Evolutionary conservation across 208 protist genomes (phyloP).

Genomic region (Histomonas meleagridis): DNA sequence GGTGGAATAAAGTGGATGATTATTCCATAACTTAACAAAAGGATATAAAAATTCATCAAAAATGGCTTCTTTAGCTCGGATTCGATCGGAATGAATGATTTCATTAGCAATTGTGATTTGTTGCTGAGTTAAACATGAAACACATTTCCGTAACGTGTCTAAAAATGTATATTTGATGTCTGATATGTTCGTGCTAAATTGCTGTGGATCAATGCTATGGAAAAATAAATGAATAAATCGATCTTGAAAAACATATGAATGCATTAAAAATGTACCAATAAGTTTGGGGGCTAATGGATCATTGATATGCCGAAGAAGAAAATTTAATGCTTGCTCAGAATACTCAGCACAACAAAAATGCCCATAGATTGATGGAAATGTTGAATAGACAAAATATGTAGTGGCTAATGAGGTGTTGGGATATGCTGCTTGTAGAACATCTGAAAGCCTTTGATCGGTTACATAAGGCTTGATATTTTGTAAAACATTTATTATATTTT

Average conservation of each 20-base stretch:
- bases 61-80: not conserved
- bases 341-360: not conserved
- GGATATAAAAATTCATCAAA: not conserved
- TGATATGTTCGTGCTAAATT: not conserved
- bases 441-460: too few relatives aligned
- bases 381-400: not conserved
- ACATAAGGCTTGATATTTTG: too few relatives aligned
- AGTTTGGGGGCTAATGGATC: not conserved
- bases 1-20: not conserved
- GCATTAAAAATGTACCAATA: not conserved
- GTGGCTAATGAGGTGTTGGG: too few relatives aligned
- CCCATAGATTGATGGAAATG: not conserved
- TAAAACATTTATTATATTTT: too few relatives aligned
- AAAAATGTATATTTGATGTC: not conserved
- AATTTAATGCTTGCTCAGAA: not conserved
- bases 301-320: not conserved
- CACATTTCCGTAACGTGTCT: not conserved
- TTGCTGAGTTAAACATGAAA: not conserved
- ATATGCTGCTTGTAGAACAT: too few relatives aligned
- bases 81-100: not conserved
- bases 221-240: not conserved
- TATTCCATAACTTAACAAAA: not conserved
- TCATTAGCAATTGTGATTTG: not conserved
- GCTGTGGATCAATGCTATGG: not conserved
- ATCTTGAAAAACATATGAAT: not conserved